Evolutionary conservation across 2,329 filamentous ascomycete genomes (phyloP), one percentile per base, ranked within the genome.

Genomic region (Colletotrichum tabaci): DNA sequence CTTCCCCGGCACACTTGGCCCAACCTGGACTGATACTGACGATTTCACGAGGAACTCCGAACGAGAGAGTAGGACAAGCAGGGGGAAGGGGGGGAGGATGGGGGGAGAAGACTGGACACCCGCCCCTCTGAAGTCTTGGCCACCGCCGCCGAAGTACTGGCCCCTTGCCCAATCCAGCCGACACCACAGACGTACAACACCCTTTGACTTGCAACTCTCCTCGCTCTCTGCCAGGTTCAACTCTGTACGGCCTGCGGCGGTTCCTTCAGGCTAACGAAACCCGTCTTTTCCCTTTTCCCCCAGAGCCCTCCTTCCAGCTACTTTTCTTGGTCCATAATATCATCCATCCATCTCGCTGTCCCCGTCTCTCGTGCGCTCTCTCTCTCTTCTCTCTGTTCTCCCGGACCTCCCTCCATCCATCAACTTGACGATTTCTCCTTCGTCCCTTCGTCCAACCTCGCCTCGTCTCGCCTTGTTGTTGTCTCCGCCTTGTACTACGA

Each of bases 371-470:
- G 21, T 18, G 38, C 38, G 23, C 40, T 35, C 30, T 38, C 30
- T 35, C 42, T 35, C 44, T 68, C 50, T 44, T 35, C 40, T 47
- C 38, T 40, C 30, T 35, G 26, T 38, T 58, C 67, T 40, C 69
- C 68, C 69, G 69, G 69, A 64, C 65, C 70, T 61, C 61, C 69
- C 60, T 72, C 61, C 55, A 49, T 71, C 55, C 55, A 61, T 57
- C 50, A 35, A 35, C 44, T 61, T 55, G 49, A 65, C 61, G 70
- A 63, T 67, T 62, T 52, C 44, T 61, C 52, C 57, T 58, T 68
- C 58, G 64, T 68, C 58, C 47, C 40, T 55, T 60, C 66, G 44
- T 68, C 46, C 69, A 68, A 68, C 69, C 69, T 68, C 40, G 38
- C 57, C 26, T 55, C 46, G 65, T 53, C 57, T 71, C 56, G 67